These are phyloP conservation scores for Hamigera avellanea DNA, from an alignment of 495 filamentous ascomycete genomes.

Conservation along the genomic window DNA sequence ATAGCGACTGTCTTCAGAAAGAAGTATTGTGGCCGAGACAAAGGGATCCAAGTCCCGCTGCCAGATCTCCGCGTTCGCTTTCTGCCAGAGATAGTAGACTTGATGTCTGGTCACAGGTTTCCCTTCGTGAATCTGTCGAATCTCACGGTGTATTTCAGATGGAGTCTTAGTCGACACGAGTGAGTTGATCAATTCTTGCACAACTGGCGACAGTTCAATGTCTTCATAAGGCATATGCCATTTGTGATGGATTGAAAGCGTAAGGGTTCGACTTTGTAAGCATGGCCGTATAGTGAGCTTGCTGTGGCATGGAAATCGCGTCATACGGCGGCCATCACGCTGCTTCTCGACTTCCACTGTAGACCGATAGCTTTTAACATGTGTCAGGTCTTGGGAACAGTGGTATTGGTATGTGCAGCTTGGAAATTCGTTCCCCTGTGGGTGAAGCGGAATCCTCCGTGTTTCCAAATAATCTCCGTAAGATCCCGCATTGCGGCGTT, in stretches of 20 bases:
- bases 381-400: not conserved
- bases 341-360: not conserved
- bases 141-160: conserved; percentile 2
- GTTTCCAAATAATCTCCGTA: conserved; percentile 3
- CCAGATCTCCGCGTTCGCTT: conserved; percentile 1
- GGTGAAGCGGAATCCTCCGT: conserved; percentile 2
- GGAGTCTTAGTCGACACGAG: not conserved
- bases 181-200: conserved; percentile 2
- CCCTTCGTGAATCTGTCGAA: conserved; percentile 1
- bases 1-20: conserved; percentile 1
- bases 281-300: conserved; percentile 1
- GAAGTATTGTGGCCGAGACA: not conserved
- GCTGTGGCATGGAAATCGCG: not conserved
- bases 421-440: not conserved
- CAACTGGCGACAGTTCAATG: conserved; percentile 1
- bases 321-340: not conserved
- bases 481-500: conserved; percentile 1
- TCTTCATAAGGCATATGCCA: conserved; percentile 3
- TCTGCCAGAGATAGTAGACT: conserved; percentile 2
- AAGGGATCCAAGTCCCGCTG: conserved; percentile 1
- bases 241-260: conserved; percentile 1
- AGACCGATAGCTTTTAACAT: not conserved
- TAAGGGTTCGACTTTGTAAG: conserved; percentile 1
- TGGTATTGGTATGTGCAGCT: not conserved
- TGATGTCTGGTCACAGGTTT: conserved; percentile 1